Base-by-base conservation (phyloP, 306 rosid species). In the Comarum palustre region DNA sequence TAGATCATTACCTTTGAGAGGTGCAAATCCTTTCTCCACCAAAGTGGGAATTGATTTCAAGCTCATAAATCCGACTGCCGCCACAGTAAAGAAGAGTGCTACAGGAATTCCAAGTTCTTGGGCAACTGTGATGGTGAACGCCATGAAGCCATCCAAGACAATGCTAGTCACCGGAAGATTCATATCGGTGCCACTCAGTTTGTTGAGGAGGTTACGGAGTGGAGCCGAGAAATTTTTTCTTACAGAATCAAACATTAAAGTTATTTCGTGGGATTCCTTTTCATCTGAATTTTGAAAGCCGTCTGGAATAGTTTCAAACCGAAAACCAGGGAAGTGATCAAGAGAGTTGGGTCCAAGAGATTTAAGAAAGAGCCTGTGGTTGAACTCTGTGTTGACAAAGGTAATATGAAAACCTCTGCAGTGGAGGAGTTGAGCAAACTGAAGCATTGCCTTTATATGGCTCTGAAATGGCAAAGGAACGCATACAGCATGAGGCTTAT, bases 401-500 rank as follows among this genome's bases (percentile, higher is more conserved):
- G 74, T 72, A 1, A 72, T 72, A 12, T 25, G 54, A 41, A 72
- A 57, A 6, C 75, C 67, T 57, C 16, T 39, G 7, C 22, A 38
- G 66, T 72, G 42, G 8, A 72, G 66, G 10, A 72, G 42, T 20
- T 72, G 31, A 14, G 75, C 52, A 3, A 72, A 41, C 59, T 72
- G 61, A 24, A 72, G 67, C 54, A 72, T 39, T 41, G 41, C 42
- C 51, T 72, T 72, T 3, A 72, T 72, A 3, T 72, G 67, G 54
- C 75, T 27, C 16, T 72, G 75, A 10, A 3, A 0, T 72, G 75
- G 75, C 13, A 14, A 0, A 0, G 75, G 75, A 7, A 72, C 17
- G 38, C 66, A 72, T 8, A 72, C 54, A 14, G 17, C 75, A 72
- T 72, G 75, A 54, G 75, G 67, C 62, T 52, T 36, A 5, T 71